phyloP scores from a whole-genome alignment of 768 basidiomycete species.

The Lanmaoa pseudosensibilis region DNA sequence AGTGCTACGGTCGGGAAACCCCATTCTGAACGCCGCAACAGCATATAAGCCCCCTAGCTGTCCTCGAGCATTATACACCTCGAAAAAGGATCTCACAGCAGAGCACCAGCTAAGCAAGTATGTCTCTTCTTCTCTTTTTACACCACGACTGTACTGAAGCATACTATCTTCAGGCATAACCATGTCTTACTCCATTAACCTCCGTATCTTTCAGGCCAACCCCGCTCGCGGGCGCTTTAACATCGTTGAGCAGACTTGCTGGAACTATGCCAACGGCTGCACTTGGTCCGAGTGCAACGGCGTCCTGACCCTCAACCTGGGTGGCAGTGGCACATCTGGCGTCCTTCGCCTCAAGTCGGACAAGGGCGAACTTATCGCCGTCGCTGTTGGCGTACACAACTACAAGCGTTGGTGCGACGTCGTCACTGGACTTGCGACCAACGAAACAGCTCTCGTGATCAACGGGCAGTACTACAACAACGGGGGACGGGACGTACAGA shows the following conservation, averaged over 20 bases:
- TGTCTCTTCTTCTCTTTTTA: neutral
- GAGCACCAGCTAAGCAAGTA: neutral
- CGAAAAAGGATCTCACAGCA: neutral
- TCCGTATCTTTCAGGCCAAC: conserved; percentile 8
- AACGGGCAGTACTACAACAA: conserved; percentile 31
- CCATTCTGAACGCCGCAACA: neutral
- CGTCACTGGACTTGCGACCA: conserved; percentile 30
- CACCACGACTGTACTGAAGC: neutral
- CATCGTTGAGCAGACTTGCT: conserved; percentile 7
- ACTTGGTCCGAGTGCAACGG: conserved; percentile 30
- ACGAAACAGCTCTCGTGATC: conserved; percentile 28
- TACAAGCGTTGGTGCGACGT: conserved; percentile 42
- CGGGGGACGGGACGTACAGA: neutral
- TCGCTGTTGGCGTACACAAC: conserved; percentile 41
- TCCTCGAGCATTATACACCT: neutral
- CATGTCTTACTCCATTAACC: conserved; percentile 6
- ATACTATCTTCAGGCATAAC: neutral
- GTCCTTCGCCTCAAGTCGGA: conserved; percentile 34
- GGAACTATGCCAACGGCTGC: conserved; percentile 18
- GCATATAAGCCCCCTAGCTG: neutral
- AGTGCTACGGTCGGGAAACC: neutral
- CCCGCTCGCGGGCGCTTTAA: neutral
- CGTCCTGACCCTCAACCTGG: conserved; percentile 32
- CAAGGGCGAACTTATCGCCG: conserved; percentile 33
- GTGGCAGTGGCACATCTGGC: conserved; percentile 42